phyloP scores from a whole-genome alignment of 345 rosid species.

The Microthlaspi erraticum region DNA sequence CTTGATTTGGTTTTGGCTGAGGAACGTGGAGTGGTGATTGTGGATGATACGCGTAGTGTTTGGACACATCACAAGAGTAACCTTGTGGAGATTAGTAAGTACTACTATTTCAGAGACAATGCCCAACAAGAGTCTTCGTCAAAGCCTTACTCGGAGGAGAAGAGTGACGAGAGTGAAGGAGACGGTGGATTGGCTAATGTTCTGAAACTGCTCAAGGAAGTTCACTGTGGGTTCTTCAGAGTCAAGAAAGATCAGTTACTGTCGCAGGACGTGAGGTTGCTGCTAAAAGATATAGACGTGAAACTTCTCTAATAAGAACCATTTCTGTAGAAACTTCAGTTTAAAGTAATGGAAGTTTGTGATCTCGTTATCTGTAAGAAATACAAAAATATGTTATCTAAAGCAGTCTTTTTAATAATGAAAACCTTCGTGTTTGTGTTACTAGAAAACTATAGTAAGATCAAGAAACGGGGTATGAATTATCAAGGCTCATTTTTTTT shows the following conservation, averaged over 20 bases:
- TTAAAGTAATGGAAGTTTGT: neutral
- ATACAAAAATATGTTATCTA: neutral
- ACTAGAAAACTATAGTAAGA: too few relatives aligned
- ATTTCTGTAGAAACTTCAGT: neutral
- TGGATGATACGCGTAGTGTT: constrained; percentile 1
- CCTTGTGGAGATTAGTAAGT: constrained; percentile 40
- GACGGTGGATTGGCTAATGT: constrained; percentile 12
- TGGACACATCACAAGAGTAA: constrained; percentile 21
- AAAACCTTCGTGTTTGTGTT: too few relatives aligned
- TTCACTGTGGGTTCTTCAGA: constrained; percentile 13
- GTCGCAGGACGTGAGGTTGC: constrained; percentile 11
- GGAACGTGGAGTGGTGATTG: constrained; percentile 23
- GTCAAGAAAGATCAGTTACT: constrained; percentile 3
- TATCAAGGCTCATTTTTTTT: too few relatives aligned
- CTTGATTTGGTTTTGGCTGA: constrained; percentile 27
- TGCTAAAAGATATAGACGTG: neutral
- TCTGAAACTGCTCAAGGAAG: neutral
- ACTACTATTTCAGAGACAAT: constrained; percentile 58
- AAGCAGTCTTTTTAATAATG: too few relatives aligned
- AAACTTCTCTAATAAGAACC: neutral
- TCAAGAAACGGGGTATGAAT: too few relatives aligned
- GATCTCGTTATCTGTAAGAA: neutral
- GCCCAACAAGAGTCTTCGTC: neutral
- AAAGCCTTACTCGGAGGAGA: constrained; percentile 14
- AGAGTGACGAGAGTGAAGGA: constrained; percentile 22